Base-by-base conservation (phyloP, 176 grass and related monocot genomes). In the Puccinellia tenuiflora region DNA sequence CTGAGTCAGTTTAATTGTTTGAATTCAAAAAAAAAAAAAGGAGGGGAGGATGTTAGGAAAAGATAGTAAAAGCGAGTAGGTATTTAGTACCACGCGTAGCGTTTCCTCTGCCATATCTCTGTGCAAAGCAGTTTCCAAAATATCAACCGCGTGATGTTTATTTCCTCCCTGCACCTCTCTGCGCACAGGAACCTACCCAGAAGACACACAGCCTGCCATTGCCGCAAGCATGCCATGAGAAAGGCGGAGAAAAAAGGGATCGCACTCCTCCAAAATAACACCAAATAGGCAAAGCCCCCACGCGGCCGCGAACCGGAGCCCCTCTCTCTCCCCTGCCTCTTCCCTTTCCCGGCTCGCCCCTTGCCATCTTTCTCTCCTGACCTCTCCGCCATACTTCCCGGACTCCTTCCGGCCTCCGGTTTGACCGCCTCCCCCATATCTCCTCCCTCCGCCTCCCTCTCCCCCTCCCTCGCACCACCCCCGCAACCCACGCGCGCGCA, bases 391-490 rank as follows among this genome's bases (percentile, higher is more conserved):
- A 50, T 6, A 55, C 55, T 68, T 79, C 66, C 54, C 87, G 76
- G n/a, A n/a, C 76, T 34, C 25, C 81, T 24, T 31, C 74, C 80
- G 48, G 56, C 79, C 70, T 37, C 51, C 7, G 40, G 80, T 50
- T 69, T 63, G 77, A 81, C 62, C 72, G 26, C 75, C 31, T 71
- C 73, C 59, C 73, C 73, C 79, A 16, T 40, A 40, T 84, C 77
- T 50, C 79, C 78, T 57, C 77, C 2, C 25, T 24, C 34, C 53
- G 33, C 16, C 39, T 22, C 15, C 18, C 37, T 1, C n/a, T n/a
- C n/a, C n/a, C 1, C 28, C n/a, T 33, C 50, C n/a, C 75, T 33
- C 63, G 0, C 0, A n/a, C n/a, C n/a, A n/a, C 66, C 37, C 35
- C 35, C 66, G 37, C 66, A 40, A 76, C 25, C 25, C 68, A 69